phyloP scores from a whole-genome alignment of 2,329 filamentous ascomycete genomes.

The Boeremia exigua region DNA sequence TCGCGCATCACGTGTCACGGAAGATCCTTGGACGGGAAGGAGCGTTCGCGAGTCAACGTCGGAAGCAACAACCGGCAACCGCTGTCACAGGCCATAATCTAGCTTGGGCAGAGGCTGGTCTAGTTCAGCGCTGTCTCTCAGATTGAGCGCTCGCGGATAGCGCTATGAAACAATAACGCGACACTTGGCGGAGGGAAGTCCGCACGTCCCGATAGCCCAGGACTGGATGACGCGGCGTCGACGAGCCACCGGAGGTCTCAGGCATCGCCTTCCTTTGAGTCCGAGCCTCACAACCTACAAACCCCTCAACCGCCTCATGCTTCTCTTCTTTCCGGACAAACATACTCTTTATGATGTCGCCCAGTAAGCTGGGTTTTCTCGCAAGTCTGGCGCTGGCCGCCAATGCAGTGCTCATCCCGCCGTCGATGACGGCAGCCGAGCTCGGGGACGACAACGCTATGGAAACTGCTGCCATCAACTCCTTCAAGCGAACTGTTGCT shows the following conservation, averaged over 20 bases:
- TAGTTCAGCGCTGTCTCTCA: conserved; percentile 4
- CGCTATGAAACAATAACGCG: conserved; percentile 16
- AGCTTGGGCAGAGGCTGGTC: neutral
- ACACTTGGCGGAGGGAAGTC: conserved; percentile 10
- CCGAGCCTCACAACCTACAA: conserved; percentile 12
- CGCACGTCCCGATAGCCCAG: conserved; percentile 3
- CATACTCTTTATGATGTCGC: conserved; percentile 34
- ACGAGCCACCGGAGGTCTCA: conserved; percentile 17
- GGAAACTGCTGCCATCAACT: conserved; percentile 41
- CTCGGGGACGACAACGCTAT: conserved; percentile 40
- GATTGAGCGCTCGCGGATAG: conserved; percentile 3
- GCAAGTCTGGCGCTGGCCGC: conserved; percentile 46
- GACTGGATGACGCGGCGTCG: conserved; percentile 25
- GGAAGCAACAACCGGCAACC: neutral
- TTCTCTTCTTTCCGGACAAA: conserved; percentile 19
- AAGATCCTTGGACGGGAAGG: neutral
- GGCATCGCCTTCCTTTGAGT: conserved; percentile 19
- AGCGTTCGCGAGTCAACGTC: neutral
- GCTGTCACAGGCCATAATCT: neutral
- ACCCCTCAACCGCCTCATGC: conserved; percentile 22
- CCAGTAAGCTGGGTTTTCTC: conserved; percentile 40
- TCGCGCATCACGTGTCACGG: neutral
- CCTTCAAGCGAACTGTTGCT: conserved; percentile 39
- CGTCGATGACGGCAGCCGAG: conserved; percentile 35
- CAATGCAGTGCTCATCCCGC: conserved; percentile 46